phyloP scores from a whole-genome alignment of 257 asterid genomes.

The Rhazya stricta region DNA sequence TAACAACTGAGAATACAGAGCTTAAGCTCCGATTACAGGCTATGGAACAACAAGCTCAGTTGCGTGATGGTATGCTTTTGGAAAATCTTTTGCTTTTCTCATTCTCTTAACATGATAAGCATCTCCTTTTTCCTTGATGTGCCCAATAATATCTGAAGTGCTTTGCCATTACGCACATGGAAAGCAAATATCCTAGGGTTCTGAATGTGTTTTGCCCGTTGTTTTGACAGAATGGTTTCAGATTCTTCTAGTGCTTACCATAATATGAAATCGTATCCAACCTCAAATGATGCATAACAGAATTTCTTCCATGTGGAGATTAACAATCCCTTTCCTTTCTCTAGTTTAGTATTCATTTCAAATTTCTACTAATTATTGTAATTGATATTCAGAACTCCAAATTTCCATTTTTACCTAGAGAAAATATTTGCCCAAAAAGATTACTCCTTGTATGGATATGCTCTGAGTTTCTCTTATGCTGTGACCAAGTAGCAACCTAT shows the following conservation, averaged over 20 bases:
- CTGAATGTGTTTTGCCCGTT: background rate
- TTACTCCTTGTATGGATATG: background rate
- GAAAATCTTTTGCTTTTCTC: background rate
- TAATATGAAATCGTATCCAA: background rate
- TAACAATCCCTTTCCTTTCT: background rate
- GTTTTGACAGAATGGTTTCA: background rate
- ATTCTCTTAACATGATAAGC: background rate
- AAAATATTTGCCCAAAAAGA: background rate
- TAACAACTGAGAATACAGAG: conserved; percentile 80
- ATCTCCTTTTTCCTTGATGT: background rate
- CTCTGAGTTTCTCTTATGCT: background rate
- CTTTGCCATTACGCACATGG: background rate
- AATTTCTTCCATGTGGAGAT: background rate
- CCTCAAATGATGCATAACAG: background rate
- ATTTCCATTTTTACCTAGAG: background rate
- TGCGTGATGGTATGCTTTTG: conserved; percentile 65
- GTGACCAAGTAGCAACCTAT: background rate
- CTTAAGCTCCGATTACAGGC: conserved; percentile 91
- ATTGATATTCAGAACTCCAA: background rate
- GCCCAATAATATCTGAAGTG: background rate
- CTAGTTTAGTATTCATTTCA: background rate
- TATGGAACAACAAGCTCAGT: conserved; percentile 96
- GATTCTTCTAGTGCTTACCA: background rate
- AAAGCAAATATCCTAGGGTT: background rate
- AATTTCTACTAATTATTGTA: background rate